Base-by-base conservation (phyloP, 768 basidiomycete genomes). In the Phylloporus scabripes region DNA sequence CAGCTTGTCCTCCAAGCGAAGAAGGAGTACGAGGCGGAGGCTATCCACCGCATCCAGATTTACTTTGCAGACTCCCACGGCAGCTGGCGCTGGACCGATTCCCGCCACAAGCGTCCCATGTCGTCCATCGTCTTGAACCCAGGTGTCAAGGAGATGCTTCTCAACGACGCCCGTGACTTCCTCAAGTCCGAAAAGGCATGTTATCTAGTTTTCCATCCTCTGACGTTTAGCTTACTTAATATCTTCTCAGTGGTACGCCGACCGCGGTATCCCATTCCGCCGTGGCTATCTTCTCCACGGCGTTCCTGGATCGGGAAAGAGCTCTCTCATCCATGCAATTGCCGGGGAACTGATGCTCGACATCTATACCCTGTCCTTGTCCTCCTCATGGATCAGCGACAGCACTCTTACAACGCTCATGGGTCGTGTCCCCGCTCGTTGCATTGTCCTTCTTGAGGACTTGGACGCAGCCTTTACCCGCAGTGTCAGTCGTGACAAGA, bases 1-100 rank as follows among this genome's bases (percentile, higher is more conserved):
- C 85, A 91, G 67, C 84, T 93, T 53, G 86, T 93, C 37, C 78
- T 91, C 20, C 85, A 90, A 59, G 90, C 90, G n/a, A 92, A 92
- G 74, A 81, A 80, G 60, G 85, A 87, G 60, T 92, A 92, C 63
- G 87, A 92, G 66, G 87, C 88, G 0, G 88, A 92, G 60, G 84
- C 87, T 29, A 78, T 91, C 36, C 87, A 91, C 60, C 80, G 87
- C 37, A 89, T 93, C 54, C 87, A 90, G 65, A 89, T 93, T 29
- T 92, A 90, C 63, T 90, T 91, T 62, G 88, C 90, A 14, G 91
- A 92, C 66, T 84, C 84, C 5, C 87, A 90, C 64, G 89, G 88
- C 28, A 82, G 80, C 42, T 93, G 91, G 91, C 75, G 89, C 32
- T 90, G 85, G 82, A 87, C 87, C 0, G 90, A 91, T 66, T 87